Base-by-base conservation (phyloP, 2,329 filamentous ascomycete genomes). In the Bretziella fagacearum region DNA sequence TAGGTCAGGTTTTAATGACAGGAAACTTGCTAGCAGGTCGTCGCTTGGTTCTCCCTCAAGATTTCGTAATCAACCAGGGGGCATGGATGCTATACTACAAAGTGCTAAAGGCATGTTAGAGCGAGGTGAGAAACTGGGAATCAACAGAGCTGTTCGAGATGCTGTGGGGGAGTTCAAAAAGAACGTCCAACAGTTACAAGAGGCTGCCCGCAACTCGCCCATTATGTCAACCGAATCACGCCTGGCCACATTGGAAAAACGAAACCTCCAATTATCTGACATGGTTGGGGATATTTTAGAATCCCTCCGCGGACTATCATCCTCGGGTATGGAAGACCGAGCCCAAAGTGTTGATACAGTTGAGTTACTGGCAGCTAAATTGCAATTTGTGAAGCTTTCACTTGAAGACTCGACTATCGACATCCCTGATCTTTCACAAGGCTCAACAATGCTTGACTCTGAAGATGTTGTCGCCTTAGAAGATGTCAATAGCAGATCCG, bases 101-200 rank as follows among this genome's bases (percentile, higher is more conserved):
- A 80, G 79, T 13, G 83, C 84, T 3, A 83, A 80, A 57, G 78
- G 77, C 45, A 77, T 89, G 13, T 66, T 85, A 27, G 77, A 84
- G 55, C 71, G 75, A 26, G 73, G 83, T 45, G 81, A 87, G 60
- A 80, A 77, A 56, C 75, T 86, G 52, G 82, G 82, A 5, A 80
- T 91, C 48, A 86, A 85, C 57, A 80, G 82, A 59, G 82, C 79
- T 0, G 76, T 91, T 5, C 73, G 84, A n/a, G 82, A 84, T 54
- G 83, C 84, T 15, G 73, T 91, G 57, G 79, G 78, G 6, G 84
- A 93, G 60, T 80, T 89, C 43, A 74, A 74, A 51, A 81, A 81
- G 55, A 86, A 85, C 53, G 74, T 87, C 53, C 73, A 81, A 55
- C 51, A 47, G 20, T 35, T 53, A 25, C 52, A 53, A 39, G 52